Evolutionary conservation across 2,329 filamentous ascomycete species (phyloP).

Genomic region (Sporothrix luriei): DNA sequence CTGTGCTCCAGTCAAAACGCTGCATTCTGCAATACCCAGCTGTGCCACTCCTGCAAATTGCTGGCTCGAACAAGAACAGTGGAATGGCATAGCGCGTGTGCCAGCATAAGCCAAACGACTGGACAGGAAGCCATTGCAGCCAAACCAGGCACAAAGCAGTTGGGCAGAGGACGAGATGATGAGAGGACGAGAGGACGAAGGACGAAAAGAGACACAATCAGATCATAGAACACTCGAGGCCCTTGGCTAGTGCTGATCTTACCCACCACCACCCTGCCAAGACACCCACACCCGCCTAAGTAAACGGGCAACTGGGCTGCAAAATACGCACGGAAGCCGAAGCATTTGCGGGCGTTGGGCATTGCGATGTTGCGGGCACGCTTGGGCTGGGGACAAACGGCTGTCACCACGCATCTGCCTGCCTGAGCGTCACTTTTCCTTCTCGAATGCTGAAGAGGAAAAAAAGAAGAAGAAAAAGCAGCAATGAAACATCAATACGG

Average conservation of each 20-base stretch:
- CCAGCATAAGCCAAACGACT: background rate
- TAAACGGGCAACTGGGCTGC: slow-evolving; percentile 2
- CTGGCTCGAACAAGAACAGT: background rate
- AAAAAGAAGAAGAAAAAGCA: background rate
- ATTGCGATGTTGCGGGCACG: slow-evolving; percentile 22
- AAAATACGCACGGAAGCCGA: slow-evolving; percentile 15
- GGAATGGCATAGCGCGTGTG: background rate
- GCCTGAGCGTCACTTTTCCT: background rate
- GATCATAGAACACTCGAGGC: slow-evolving; percentile 33
- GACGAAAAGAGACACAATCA: background rate
- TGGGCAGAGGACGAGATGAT: too few species aligned
- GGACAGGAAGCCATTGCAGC: background rate
- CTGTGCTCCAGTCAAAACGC: background rate
- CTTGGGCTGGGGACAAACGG: slow-evolving; percentile 7
- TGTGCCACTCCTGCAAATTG: slow-evolving; percentile 1
- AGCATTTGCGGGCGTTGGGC: slow-evolving; percentile 18
- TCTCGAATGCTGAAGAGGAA: background rate
- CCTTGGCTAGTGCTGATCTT: slow-evolving; percentile 26
- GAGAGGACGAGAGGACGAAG: too few species aligned
- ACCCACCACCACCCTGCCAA: slow-evolving; percentile 16
- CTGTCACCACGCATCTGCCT: slow-evolving; percentile 23
- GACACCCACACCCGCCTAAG: slow-evolving; percentile 18
- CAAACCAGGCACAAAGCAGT: background rate
- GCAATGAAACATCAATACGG: background rate
- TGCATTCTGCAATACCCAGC: background rate